Conservation (phyloP, 164 flowering plant genomes). For the Tetracentron sinense region DNA sequence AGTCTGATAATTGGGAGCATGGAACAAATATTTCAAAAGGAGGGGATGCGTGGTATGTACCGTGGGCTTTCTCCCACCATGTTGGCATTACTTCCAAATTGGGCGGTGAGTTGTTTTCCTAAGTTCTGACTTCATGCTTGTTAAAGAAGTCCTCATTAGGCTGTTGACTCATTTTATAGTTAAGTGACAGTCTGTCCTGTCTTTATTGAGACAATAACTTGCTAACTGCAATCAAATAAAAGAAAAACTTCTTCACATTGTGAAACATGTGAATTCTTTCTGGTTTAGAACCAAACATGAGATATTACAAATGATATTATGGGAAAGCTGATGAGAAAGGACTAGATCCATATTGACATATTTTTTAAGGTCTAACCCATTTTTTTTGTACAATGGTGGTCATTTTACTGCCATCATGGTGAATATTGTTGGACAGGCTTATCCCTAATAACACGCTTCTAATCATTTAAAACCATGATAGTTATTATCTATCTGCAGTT, state of each 20-base stretch:
- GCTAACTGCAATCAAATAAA: too few species aligned
- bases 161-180: too few species aligned
- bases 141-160: not conserved
- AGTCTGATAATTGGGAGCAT: constrained; percentile 82
- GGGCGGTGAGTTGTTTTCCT: constrained; percentile 61
- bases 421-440: not conserved
- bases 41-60: constrained; percentile 95
- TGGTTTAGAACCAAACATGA: not conserved
- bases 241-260: not conserved
- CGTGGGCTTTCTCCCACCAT: constrained; percentile 94
- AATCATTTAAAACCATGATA: too few species aligned
- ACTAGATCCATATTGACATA: not conserved
- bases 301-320: not conserved
- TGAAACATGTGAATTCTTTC: not conserved
- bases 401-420: not conserved
- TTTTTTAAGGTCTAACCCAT: too few species aligned
- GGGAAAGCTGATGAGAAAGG: too few species aligned
- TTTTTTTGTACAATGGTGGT: not conserved
- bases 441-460: not conserved
- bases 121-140: not conserved
- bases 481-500: not conserved
- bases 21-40: constrained; percentile 66
- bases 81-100: constrained; percentile 89
- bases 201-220: too few species aligned
- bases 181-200: not conserved